These are phyloP conservation scores for Amanita jacksonii DNA, from an alignment of 768 basidiomycete species.

Conservation along the genomic window DNA sequence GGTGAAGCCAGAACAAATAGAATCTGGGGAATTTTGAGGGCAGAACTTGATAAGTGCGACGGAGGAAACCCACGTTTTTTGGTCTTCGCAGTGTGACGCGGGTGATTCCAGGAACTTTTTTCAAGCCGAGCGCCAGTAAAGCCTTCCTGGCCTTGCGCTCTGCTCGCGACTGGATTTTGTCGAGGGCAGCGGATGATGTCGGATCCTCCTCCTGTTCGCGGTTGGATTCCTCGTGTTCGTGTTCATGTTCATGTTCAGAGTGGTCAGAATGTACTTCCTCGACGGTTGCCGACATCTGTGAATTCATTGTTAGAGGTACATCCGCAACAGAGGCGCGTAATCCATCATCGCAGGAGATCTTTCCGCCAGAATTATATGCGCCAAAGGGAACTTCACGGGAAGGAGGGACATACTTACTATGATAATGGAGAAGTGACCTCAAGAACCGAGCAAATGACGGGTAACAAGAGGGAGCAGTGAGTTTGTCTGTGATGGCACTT, in stretches of 20 bases:
- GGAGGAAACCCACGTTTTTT: conserved; percentile 62
- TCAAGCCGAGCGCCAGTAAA: conserved; percentile 82
- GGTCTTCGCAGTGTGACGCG: conserved; percentile 91
- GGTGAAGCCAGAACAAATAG: conserved; percentile 90
- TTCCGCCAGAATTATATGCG: background rate
- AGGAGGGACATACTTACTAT: conserved; percentile 3
- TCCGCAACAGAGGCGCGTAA: conserved; percentile 19
- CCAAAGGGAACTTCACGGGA: background rate
- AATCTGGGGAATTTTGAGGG: conserved; percentile 33
- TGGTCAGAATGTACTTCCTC: conserved; percentile 81
- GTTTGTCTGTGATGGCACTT: conserved; percentile 22
- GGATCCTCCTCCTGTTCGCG: conserved; percentile 68
- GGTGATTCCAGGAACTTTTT: conserved; percentile 87
- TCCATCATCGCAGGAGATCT: conserved; percentile 21
- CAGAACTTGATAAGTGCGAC: background rate
- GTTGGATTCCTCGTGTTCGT: conserved; percentile 43
- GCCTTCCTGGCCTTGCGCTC: conserved; percentile 96
- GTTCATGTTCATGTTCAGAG: conserved; percentile 59
- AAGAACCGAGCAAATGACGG: conserved; percentile 27
- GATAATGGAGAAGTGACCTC: background rate
- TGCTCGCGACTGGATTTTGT: conserved; percentile 90
- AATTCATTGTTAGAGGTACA: conserved; percentile 16
- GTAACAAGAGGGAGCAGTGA: conserved; percentile 21
- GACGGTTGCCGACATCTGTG: conserved; percentile 71
- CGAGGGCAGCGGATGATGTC: conserved; percentile 73